A percentile compares a stretch with the other conserved stretches of the same genome.
These are phyloP conservation scores for Alloascoidea africana DNA, from an alignment of 805 yeast species.

Conservation along the genomic window DNA sequence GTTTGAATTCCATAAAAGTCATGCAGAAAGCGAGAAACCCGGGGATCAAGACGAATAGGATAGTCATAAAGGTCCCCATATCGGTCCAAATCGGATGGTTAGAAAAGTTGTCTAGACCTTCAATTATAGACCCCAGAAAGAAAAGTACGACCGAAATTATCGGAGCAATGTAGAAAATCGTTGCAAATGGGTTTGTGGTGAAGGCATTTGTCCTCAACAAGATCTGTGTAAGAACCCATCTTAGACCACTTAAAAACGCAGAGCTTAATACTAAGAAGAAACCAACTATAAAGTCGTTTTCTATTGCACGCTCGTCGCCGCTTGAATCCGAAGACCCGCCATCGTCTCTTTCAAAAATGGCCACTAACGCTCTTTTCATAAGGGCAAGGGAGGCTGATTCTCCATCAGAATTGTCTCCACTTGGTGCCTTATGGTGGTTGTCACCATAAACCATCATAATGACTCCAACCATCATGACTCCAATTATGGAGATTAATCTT, in stretches of 20 bases:
- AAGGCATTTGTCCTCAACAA: slow-evolving; percentile 45
- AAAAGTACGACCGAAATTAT: slow-evolving; percentile 57
- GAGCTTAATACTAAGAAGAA: slow-evolving; percentile 62
- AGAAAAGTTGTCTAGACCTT: slow-evolving; percentile 44
- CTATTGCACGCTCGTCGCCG: too few species aligned
- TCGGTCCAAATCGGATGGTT: slow-evolving; percentile 46
- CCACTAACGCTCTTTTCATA: slow-evolving; percentile 11
- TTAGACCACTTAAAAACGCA: slow-evolving; percentile 69
- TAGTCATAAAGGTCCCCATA: slow-evolving; percentile 40
- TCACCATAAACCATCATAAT: slow-evolving; percentile 65
- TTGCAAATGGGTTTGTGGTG: slow-evolving; percentile 56
- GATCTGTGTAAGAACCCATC: slow-evolving; percentile 93
- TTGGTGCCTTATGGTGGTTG: slow-evolving; percentile 16
- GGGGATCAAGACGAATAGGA: slow-evolving; percentile 50
- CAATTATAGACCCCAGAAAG: slow-evolving; percentile 47
- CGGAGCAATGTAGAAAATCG: slow-evolving; percentile 77
- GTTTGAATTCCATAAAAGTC: slow-evolving; percentile 78
- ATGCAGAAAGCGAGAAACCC: slow-evolving; percentile 79
- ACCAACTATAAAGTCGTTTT: slow-evolving; percentile 31
- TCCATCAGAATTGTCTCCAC: slow-evolving; percentile 3
- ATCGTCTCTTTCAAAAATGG: slow-evolving; percentile 12
- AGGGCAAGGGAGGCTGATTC: slow-evolving; percentile 8
- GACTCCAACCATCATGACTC: slow-evolving; percentile 73
- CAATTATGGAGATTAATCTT: slow-evolving; percentile 54
- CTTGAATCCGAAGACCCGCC: slow-evolving; percentile 9